Percentiles rank a stretch among this genome's conserved stretches.
Conservation (phyloP, 805 yeast species). For the Saturnispora sekii region DNA sequence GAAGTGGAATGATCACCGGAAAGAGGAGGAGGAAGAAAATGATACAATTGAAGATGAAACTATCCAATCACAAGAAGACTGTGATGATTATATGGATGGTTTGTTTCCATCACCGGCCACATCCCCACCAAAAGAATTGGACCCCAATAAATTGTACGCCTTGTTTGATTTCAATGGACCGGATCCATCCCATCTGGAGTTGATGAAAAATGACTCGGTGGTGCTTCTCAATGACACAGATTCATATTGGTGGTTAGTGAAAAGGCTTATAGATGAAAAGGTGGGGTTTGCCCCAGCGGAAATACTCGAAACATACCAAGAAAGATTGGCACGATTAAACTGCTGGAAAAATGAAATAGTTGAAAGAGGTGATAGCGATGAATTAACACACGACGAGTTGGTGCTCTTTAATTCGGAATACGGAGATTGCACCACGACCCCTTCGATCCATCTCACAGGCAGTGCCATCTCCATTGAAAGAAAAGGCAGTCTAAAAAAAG, state of each 20-base stretch:
- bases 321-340: conserved; percentile 82
- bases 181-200: conserved; percentile 82
- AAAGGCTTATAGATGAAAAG: conserved; percentile 28
- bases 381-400: conserved; percentile 19
- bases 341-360: conserved; percentile 84
- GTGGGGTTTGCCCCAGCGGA: conserved; percentile 98
- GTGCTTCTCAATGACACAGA: conserved; percentile 78
- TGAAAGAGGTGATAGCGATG: conserved; percentile 28
- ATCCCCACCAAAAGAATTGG: conserved; percentile 72
- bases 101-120: conserved; percentile 57
- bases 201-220: conserved; percentile 75
- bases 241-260: conserved; percentile 93
- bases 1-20: background rate
- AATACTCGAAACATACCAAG: conserved; percentile 82
- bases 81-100: conserved; percentile 33
- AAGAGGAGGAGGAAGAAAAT: conserved; percentile 6
- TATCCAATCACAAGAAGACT: conserved; percentile 1
- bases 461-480: conserved; percentile 16
- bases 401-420: conserved; percentile 19
- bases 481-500: conserved; percentile 12
- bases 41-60: conserved; percentile 6
- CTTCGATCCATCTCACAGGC: conserved; percentile 4
- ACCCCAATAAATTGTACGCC: conserved; percentile 78
- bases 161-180: conserved; percentile 84
- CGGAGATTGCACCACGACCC: conserved; percentile 7